Conservation (phyloP, 78 protist genomes). For the Pigoraptor vietnamica region DNA sequence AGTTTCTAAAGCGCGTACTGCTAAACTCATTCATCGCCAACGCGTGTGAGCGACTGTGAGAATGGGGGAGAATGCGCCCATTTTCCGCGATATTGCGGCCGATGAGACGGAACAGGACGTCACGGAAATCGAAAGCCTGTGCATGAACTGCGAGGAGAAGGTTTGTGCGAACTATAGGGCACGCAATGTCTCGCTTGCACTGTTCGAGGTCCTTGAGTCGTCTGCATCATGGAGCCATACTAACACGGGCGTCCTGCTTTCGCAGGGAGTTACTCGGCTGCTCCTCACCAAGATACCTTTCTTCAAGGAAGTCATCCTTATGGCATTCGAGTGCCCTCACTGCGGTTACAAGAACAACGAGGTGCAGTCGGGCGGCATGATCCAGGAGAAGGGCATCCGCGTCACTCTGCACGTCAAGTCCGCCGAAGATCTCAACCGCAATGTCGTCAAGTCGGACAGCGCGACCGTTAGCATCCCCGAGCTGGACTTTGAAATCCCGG, state of each 20-base stretch:
- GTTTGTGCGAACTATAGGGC: neutral
- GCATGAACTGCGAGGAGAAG: slow-evolving; percentile 55
- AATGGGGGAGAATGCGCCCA: too few species aligned
- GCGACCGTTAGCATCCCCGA: slow-evolving; percentile 80
- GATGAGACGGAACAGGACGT: neutral
- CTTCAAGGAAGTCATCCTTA: slow-evolving; percentile 81
- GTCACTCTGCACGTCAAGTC: too few species aligned
- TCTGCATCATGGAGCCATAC: too few species aligned
- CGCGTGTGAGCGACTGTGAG: too few species aligned
- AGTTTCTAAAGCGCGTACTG: too few species aligned
- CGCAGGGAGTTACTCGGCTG: slow-evolving; percentile 70
- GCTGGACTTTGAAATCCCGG: slow-evolving; percentile 81
- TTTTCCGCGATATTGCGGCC: neutral
- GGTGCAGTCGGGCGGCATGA: slow-evolving; percentile 57
- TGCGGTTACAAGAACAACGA: slow-evolving; percentile 64
- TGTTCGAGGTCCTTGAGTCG: too few species aligned
- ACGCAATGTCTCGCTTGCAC: neutral
- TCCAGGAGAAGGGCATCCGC: neutral
- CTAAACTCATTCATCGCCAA: too few species aligned
- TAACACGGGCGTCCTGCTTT: too few species aligned
- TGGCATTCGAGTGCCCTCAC: slow-evolving; percentile 82
- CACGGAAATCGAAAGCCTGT: slow-evolving; percentile 43
- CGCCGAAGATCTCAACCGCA: too few species aligned
- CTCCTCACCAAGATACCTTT: slow-evolving; percentile 73
- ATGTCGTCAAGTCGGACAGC: slow-evolving; percentile 28